Evolutionary conservation across 2,329 filamentous ascomycete genomes (phyloP).

Genomic region (Shiraia sp.): DNA sequence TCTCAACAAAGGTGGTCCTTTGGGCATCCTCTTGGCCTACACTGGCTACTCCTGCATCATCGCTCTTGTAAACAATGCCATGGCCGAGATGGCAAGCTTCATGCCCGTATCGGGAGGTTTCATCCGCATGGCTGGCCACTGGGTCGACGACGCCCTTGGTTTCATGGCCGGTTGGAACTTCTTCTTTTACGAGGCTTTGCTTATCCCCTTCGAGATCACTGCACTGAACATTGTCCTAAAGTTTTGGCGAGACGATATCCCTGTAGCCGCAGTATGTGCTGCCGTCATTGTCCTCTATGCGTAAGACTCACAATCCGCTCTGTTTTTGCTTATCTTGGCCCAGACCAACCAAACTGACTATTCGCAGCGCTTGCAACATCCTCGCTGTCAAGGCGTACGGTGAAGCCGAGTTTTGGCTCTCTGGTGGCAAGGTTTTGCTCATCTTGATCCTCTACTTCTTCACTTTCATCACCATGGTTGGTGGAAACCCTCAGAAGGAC

Average conservation of each 20-base stretch:
- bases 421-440: slow-evolving; percentile 51
- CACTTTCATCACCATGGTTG: slow-evolving; percentile 52
- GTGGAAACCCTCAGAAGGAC: slow-evolving; percentile 50
- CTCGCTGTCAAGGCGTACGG: slow-evolving; percentile 53
- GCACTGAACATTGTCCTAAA: slow-evolving; percentile 45
- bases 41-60: slow-evolving; percentile 60
- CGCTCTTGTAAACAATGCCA: slow-evolving; percentile 65
- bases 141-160: slow-evolving; percentile 67
- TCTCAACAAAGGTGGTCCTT: slow-evolving; percentile 55
- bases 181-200: slow-evolving; percentile 56
- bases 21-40: slow-evolving; percentile 63
- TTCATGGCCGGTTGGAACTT: slow-evolving; percentile 61
- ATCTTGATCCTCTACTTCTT: slow-evolving; percentile 52
- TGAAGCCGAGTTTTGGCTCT: slow-evolving; percentile 52
- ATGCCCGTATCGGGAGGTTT: slow-evolving; percentile 68
- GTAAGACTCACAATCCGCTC: slow-evolving; percentile 29
- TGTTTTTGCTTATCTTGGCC: not conserved
- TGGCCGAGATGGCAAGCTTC: slow-evolving; percentile 67
- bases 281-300: slow-evolving; percentile 49
- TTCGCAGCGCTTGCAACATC: slow-evolving; percentile 50
- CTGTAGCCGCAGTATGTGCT: slow-evolving; percentile 46
- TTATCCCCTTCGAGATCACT: slow-evolving; percentile 58
- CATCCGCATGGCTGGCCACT: slow-evolving; percentile 66
- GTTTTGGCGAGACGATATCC: slow-evolving; percentile 53
- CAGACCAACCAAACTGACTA: slow-evolving; percentile 13